These are phyloP conservation scores for Eurotiales sp. DNA, from an alignment of 2,329 filamentous ascomycete species.

Conservation along the genomic window DNA sequence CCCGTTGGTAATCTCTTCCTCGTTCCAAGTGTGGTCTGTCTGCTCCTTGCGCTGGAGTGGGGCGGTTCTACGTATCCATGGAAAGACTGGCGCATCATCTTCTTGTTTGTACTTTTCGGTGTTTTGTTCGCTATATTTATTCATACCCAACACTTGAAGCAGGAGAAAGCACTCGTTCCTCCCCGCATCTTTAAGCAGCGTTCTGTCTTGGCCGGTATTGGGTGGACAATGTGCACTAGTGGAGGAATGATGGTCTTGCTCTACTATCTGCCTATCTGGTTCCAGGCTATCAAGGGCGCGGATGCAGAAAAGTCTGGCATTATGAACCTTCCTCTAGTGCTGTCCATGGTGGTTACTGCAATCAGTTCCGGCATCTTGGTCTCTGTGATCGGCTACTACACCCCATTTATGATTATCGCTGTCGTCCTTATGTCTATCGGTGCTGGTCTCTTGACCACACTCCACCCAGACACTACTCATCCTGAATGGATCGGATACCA, in stretches of 20 bases:
- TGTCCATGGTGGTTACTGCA: conserved; percentile 27
- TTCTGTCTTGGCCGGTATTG: conserved; percentile 29
- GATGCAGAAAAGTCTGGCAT: conserved; percentile 35
- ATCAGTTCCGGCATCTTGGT: conserved; percentile 25
- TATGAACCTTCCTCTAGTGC: conserved; percentile 39
- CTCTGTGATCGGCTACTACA: conserved; percentile 22
- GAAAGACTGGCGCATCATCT: conserved; percentile 41
- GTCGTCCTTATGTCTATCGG: conserved; percentile 24
- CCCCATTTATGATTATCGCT: conserved; percentile 24
- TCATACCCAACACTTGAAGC: conserved; percentile 32
- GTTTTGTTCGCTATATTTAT: conserved; percentile 35
- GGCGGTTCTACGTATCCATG: conserved; percentile 38
- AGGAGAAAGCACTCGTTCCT: conserved; percentile 41
- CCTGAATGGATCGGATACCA: conserved; percentile 24
- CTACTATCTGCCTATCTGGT: conserved; percentile 26
- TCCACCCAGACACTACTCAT: conserved; percentile 22
- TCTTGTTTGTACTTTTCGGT: conserved; percentile 42
- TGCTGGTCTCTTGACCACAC: conserved; percentile 29
- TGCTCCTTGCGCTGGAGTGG: conserved; percentile 47
- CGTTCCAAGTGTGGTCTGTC: conserved; percentile 37
- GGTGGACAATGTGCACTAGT: conserved; percentile 37
- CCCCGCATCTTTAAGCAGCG: conserved; percentile 36
- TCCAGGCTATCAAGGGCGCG: conserved; percentile 35
- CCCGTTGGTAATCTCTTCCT: conserved; percentile 39
- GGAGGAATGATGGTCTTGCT: no score